phyloP scores from a whole-genome alignment of 2,329 filamentous ascomycete genomes.

The Zymoseptoria passerinii region DNA sequence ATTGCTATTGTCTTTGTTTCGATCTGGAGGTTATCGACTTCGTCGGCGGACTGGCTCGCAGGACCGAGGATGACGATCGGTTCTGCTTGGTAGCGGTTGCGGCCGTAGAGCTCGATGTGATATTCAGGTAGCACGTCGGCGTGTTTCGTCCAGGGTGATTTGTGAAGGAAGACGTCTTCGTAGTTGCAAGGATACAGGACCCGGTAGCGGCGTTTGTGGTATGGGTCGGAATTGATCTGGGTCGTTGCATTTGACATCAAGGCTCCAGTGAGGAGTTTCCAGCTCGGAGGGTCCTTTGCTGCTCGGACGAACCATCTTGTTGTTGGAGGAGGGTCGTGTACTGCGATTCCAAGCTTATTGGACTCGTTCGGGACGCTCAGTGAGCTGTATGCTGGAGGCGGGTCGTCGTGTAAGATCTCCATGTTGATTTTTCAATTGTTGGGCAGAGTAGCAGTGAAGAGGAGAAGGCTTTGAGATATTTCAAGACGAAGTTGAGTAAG shows the following conservation, averaged over 20 bases:
- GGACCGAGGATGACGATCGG: constrained; percentile 16
- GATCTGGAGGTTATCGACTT: not conserved
- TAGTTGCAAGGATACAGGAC: constrained; percentile 16
- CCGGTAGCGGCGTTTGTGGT: constrained; percentile 13
- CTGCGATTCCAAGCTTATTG: not conserved
- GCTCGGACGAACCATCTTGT: constrained; percentile 13
- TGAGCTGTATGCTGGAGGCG: not conserved
- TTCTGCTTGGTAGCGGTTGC: constrained; percentile 15
- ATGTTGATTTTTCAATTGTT: not conserved
- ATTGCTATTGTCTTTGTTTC: constrained; percentile 7
- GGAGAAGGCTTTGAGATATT: not conserved
- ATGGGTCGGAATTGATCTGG: constrained; percentile 6
- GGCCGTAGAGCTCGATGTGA: constrained; percentile 10
- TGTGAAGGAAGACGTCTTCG: constrained; percentile 20
- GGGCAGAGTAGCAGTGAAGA: not conserved
- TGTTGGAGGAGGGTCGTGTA: constrained; percentile 2
- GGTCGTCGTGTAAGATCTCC: not conserved
- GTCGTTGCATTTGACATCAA: constrained; percentile 15
- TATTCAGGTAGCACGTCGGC: constrained; percentile 9
- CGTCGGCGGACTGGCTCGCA: constrained; percentile 3
- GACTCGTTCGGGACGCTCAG: not conserved
- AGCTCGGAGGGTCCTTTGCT: constrained; percentile 8
- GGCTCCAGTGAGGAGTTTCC: constrained; percentile 14
- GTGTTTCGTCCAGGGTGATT: constrained; percentile 8
- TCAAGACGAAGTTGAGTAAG: not conserved